phyloP scores from a whole-genome alignment of 495 filamentous ascomycete species.

The Darksidea phi region DNA sequence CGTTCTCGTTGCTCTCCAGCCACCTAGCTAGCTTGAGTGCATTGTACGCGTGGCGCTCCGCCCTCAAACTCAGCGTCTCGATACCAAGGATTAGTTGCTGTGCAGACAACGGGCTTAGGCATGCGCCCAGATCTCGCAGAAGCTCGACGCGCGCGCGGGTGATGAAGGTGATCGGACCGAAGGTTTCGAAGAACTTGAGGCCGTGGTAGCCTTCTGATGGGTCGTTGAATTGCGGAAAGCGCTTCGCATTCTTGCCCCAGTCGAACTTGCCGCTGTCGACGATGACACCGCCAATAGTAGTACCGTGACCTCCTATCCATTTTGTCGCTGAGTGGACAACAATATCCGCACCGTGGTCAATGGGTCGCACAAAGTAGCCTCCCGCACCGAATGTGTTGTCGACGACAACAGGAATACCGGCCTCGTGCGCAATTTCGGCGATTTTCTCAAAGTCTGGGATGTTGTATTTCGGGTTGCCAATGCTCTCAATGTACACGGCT shows the following conservation, averaged over 20 bases:
- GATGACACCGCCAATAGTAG: constrained; percentile 87
- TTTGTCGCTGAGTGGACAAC: constrained; percentile 96
- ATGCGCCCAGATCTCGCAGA: constrained; percentile 79
- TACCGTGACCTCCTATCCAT: constrained; percentile 98
- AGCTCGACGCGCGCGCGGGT: constrained; percentile 84
- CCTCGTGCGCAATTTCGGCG: constrained; percentile 42
- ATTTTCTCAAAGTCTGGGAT: constrained; percentile 54
- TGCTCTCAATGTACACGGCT: constrained; percentile 92
- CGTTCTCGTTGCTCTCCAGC: constrained; percentile 78
- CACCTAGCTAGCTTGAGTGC: constrained; percentile 77
- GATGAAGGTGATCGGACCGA: constrained; percentile 79
- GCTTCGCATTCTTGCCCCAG: constrained; percentile 84
- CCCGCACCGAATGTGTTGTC: constrained; percentile 99
- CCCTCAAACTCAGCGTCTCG: constrained; percentile 85
- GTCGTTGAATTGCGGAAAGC: constrained; percentile 93
- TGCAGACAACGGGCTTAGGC: constrained; percentile 91
- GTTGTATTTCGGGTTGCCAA: constrained; percentile 95
- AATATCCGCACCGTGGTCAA: constrained; percentile 87
- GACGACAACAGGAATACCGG: constrained; percentile 66
- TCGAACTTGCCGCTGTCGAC: constrained; percentile 94
- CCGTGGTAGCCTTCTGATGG: constrained; percentile 93
- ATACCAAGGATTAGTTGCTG: constrained; percentile 88
- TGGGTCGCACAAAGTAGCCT: constrained; percentile 84
- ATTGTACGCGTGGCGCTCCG: constrained; percentile 86
- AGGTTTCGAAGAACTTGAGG: constrained; percentile 95